phyloP scores from a whole-genome alignment of 768 basidiomycete species.

The Hericium alpestre region DNA sequence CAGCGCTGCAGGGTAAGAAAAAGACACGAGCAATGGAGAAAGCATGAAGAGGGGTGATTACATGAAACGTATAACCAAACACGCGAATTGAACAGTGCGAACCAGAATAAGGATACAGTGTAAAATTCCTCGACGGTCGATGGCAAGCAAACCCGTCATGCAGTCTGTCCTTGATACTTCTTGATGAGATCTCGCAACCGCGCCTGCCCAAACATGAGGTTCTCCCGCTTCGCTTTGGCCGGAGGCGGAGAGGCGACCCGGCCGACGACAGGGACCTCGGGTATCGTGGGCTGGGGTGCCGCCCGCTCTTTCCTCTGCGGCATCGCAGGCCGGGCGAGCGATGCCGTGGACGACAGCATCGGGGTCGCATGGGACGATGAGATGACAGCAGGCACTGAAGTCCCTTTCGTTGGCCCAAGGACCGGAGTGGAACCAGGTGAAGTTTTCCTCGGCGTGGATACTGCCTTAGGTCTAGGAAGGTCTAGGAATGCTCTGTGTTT shows the following conservation, averaged over 20 bases:
- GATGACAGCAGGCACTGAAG: slow-evolving; percentile 21
- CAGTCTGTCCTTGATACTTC: slow-evolving; percentile 53
- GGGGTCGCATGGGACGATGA: slow-evolving; percentile 68
- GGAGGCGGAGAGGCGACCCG: slow-evolving; percentile 1
- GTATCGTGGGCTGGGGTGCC: slow-evolving; percentile 25
- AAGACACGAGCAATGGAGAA: too few species aligned
- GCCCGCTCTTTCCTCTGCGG: slow-evolving; percentile 15
- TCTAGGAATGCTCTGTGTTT: too few species aligned
- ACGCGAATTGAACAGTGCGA: background rate
- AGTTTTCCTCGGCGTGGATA: slow-evolving; percentile 1
- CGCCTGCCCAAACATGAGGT: slow-evolving; percentile 69
- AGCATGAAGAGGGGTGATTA: too few species aligned
- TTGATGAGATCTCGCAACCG: slow-evolving; percentile 68
- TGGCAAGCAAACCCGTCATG: background rate
- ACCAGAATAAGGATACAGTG: background rate
- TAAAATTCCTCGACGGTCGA: too few species aligned
- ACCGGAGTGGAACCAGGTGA: background rate
- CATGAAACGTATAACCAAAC: background rate
- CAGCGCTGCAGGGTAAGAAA: too few species aligned
- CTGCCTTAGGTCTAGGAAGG: background rate
- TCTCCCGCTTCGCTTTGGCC: slow-evolving; percentile 19
- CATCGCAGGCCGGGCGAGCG: slow-evolving; percentile 44
- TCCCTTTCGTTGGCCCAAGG: slow-evolving; percentile 5
- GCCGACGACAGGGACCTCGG: background rate
- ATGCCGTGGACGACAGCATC: slow-evolving; percentile 65